Conservation (phyloP, 192 early-diverging fungal genomes). For the Coemansia erecta region DNA sequence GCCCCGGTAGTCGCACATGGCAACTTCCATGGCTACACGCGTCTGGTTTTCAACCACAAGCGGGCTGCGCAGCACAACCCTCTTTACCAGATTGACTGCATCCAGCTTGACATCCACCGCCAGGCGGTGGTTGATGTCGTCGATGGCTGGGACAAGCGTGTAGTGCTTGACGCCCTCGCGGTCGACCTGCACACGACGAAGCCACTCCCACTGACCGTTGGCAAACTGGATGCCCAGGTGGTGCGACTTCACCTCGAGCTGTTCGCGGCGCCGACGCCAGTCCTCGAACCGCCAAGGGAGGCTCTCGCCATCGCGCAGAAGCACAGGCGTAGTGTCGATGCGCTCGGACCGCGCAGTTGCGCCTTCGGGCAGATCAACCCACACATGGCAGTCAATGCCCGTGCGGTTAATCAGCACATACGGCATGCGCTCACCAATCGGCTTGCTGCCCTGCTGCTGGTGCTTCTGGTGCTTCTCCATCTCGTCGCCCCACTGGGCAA, state of each 20-base stretch:
- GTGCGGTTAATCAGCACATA: slow-evolving; percentile 90
- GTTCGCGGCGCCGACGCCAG: slow-evolving; percentile 90
- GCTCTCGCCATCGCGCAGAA: slow-evolving; percentile 65
- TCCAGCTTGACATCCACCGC: slow-evolving; percentile 85
- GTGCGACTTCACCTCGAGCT: slow-evolving; percentile 64
- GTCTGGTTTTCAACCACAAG: slow-evolving; percentile 83
- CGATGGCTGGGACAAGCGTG: slow-evolving; percentile 75
- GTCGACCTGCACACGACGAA: slow-evolving; percentile 87
- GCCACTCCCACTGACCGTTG: slow-evolving; percentile 85
- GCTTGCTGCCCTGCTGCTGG: slow-evolving; percentile 13
- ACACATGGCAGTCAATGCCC: slow-evolving; percentile 86
- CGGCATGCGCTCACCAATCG: slow-evolving; percentile 59
- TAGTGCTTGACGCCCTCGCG: slow-evolving; percentile 81
- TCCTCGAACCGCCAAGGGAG: slow-evolving; percentile 96
- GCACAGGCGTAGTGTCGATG: slow-evolving; percentile 67
- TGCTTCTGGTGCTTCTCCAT: slow-evolving; percentile 26
- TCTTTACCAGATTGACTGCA: slow-evolving; percentile 76
- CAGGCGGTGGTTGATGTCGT: slow-evolving; percentile 75
- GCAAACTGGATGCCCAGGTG: slow-evolving; percentile 81
- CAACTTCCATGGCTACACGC: slow-evolving; percentile 72
- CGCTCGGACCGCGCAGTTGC: slow-evolving; percentile 36
- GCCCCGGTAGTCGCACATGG: slow-evolving; percentile 67
- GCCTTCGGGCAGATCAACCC: slow-evolving; percentile 64
- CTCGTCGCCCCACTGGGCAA: slow-evolving; percentile 56
- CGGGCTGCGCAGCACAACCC: slow-evolving; percentile 86